Evolutionary conservation across 768 basidiomycete species (phyloP).

Genomic region (Rhizopogon vulgaris): DNA sequence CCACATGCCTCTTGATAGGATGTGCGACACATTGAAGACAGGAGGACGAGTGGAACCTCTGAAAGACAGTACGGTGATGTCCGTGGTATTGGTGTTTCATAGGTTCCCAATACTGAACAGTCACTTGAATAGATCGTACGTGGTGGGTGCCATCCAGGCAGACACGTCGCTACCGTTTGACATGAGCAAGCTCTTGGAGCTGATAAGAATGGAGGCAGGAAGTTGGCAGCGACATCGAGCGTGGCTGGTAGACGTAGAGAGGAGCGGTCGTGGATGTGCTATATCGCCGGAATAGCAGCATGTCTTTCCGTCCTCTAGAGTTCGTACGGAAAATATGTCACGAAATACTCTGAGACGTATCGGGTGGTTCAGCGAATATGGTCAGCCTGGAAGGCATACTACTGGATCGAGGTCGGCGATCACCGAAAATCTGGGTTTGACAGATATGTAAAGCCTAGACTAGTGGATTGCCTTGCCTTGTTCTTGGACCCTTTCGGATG

Average conservation of each 20-base stretch:
- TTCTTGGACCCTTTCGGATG: too few relatives aligned
- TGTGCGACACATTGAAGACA: conserved; percentile 32
- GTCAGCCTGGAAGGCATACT: too few relatives aligned
- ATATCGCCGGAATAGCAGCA: background rate
- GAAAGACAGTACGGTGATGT: conserved; percentile 44
- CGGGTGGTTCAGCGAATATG: too few relatives aligned
- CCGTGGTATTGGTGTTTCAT: conserved; percentile 7
- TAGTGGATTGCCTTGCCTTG: too few relatives aligned
- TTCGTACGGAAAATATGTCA: too few relatives aligned
- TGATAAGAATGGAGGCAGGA: conserved; percentile 33
- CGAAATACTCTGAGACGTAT: too few relatives aligned
- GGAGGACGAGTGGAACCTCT: conserved; percentile 31
- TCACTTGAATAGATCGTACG: conserved; percentile 30
- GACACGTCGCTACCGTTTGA: conserved; percentile 33
- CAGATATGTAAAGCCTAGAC: too few relatives aligned
- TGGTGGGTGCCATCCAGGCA: conserved; percentile 35
- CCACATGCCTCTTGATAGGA: conserved; percentile 29
- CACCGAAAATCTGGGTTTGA: too few relatives aligned
- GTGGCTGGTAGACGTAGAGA: conserved; percentile 25
- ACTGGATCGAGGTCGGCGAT: too few relatives aligned
- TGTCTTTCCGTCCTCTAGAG: too few relatives aligned
- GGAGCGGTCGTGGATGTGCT: background rate
- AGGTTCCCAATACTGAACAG: background rate
- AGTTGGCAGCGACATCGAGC: conserved; percentile 37
- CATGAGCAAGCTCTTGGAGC: conserved; percentile 25